Percentiles rank a stretch among this genome's conserved stretches.
These are phyloP conservation scores for Penstemon newberryi DNA, from an alignment of 257 asterid genomes.

Conservation along the genomic window DNA sequence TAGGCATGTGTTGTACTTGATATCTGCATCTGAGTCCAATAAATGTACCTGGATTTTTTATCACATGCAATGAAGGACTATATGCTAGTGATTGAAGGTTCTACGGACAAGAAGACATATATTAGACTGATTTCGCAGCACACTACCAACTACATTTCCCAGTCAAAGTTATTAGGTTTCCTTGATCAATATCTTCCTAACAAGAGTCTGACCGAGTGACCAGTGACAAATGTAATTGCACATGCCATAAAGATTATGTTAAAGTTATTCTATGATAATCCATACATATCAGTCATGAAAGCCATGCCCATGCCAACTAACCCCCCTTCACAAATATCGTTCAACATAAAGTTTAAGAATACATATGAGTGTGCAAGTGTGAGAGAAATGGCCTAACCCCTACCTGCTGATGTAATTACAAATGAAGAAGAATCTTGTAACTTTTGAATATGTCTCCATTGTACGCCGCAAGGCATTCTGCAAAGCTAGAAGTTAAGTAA, in stretches of 20 bases:
- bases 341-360: neutral
- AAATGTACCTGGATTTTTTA: neutral
- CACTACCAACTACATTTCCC: neutral
- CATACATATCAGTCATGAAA: neutral
- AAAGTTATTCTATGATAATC: neutral
- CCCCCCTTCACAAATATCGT: conserved; percentile 2
- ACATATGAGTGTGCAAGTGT: neutral
- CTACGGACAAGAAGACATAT: neutral
- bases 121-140: neutral
- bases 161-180: neutral
- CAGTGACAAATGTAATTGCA: neutral
- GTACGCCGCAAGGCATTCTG: conserved; percentile 98
- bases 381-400: neutral
- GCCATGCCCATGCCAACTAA: neutral
- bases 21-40: neutral
- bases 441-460: conserved; percentile 93
- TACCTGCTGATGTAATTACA: conserved; percentile 98
- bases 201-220: neutral
- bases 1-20: neutral
- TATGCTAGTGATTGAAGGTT: neutral
- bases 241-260: neutral
- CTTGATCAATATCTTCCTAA: neutral
- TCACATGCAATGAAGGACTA: neutral
- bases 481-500: conserved; percentile 23
- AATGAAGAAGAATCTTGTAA: conserved; percentile 95